Conservation (phyloP, 345 rosid genomes). For the Euphorbia pulcherrima region DNA sequence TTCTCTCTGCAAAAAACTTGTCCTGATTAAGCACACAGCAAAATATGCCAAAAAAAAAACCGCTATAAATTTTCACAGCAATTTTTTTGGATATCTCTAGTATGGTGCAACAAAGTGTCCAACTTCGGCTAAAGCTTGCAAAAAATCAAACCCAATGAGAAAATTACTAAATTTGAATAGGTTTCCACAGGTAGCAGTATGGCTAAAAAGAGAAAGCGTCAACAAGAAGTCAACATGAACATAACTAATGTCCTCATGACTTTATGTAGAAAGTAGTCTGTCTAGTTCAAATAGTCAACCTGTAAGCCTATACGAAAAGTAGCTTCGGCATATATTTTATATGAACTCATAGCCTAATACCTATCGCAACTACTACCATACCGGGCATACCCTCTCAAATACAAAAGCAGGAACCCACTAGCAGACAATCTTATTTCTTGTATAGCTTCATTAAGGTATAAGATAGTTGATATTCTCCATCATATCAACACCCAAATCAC, state of each 20-base stretch:
- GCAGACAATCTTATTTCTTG: neutral
- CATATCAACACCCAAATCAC: neutral
- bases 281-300: neutral
- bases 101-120: neutral
- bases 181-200: neutral
- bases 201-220: neutral
- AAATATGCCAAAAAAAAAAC: neutral
- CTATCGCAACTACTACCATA: neutral
- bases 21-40: neutral
- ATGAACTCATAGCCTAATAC: neutral
- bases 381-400: too few species aligned
- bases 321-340: neutral
- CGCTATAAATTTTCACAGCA: neutral
- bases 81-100: neutral
- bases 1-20: conserved; percentile 10
- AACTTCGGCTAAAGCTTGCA: neutral
- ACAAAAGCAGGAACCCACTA: neutral
- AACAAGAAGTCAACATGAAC: neutral
- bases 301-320: neutral
- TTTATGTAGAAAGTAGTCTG: neutral
- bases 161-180: neutral
- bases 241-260: neutral
- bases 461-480: neutral
- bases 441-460: neutral
- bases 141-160: neutral